These are phyloP conservation scores for Remersonia thermophila DNA, from an alignment of 2,329 filamentous ascomycete species.

Conservation along the genomic window DNA sequence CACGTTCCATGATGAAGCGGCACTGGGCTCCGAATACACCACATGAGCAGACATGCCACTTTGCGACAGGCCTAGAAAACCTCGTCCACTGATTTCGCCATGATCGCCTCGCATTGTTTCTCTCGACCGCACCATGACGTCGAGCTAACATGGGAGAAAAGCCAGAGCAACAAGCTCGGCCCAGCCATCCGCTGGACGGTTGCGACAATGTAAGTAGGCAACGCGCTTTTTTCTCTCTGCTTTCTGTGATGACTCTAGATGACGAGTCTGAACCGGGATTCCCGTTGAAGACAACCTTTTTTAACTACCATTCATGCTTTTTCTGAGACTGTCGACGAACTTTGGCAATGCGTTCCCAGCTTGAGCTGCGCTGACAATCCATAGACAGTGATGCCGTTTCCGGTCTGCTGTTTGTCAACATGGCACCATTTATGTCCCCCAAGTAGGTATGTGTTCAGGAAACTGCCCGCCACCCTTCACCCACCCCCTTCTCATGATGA, in stretches of 20 bases:
- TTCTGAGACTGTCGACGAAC: conserved; percentile 26
- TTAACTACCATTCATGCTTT: conserved; percentile 65
- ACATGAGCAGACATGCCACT: conserved; percentile 76
- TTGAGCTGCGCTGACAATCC: conserved; percentile 9
- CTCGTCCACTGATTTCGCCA: conserved; percentile 99
- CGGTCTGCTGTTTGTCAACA: too few species aligned
- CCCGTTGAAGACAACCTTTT: conserved; percentile 56
- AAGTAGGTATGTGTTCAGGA: not conserved
- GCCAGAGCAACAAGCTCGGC: not conserved
- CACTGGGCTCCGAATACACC: conserved; percentile 86
- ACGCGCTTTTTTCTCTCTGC: conserved; percentile 9
- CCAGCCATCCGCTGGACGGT: too few species aligned
- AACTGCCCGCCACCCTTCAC: too few species aligned
- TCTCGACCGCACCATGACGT: not conserved
- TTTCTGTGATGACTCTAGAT: conserved; percentile 48
- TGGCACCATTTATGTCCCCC: too few species aligned
- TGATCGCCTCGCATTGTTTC: conserved; percentile 11
- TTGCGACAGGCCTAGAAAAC: conserved; percentile 99
- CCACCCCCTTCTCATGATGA: conserved; percentile 57
- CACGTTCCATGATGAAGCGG: conserved; percentile 63
- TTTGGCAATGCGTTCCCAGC: conserved; percentile 1
- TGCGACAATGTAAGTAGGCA: conserved; percentile 8
- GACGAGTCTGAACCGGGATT: conserved; percentile 69
- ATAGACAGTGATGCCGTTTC: not conserved
- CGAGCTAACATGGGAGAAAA: conserved; percentile 8